Conservation (phyloP, 225 moss, liverwort and hornwort species). For the Physcomitrellopsis africana region DNA sequence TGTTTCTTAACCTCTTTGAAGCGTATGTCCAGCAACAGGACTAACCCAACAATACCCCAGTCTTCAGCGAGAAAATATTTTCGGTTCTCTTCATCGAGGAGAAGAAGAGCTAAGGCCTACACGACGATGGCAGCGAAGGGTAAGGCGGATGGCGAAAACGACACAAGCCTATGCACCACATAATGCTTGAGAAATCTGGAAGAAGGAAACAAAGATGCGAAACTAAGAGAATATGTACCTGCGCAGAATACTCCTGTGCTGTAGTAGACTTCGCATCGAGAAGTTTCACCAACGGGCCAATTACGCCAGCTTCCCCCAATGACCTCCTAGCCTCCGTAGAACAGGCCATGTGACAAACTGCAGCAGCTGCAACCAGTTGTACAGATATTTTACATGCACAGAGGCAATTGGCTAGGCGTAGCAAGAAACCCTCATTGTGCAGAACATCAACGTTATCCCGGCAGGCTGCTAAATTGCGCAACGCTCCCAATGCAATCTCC, state of each 20-base stretch:
- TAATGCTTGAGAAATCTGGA: neutral
- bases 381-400: constrained; percentile 46
- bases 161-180: no score
- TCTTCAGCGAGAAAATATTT: constrained; percentile 72
- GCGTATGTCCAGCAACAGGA: constrained; percentile 57
- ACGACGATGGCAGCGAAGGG: neutral
- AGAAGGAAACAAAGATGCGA: neutral
- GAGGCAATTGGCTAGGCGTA: constrained; percentile 53
- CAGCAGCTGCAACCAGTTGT: constrained; percentile 65
- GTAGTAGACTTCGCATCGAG: constrained; percentile 70
- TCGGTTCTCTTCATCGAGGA: constrained; percentile 68
- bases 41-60: constrained; percentile 59
- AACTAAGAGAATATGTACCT: constrained; percentile 7
- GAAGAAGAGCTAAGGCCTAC: constrained; percentile 62
- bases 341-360: constrained; percentile 58
- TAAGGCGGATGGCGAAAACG: neutral
- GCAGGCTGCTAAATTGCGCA: constrained; percentile 70
- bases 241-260: constrained; percentile 69
- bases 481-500: constrained; percentile 64
- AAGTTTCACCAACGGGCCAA: constrained; percentile 57
- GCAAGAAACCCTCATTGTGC: constrained; percentile 57
- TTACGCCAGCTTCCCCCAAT: constrained; percentile 64
- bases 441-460: constrained; percentile 53
- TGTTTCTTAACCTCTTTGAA: constrained; percentile 64
- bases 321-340: constrained; percentile 49